Evolutionary conservation across 2,329 filamentous ascomycete species (phyloP).

Genomic region (Pestalotiopsis sp.): DNA sequence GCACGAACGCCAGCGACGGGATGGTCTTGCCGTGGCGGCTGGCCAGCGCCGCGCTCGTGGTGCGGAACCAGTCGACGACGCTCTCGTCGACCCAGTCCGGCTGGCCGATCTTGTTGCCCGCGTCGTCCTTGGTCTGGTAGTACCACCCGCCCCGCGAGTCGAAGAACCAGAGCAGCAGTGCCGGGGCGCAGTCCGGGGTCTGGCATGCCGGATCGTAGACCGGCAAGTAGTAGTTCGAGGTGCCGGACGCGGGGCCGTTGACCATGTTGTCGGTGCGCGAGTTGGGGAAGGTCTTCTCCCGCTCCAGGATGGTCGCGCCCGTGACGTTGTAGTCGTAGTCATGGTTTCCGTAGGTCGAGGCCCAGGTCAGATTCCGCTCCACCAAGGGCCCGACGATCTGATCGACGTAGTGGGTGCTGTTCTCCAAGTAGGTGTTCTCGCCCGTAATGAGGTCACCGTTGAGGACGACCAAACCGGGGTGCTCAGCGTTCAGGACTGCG

Average conservation of each 20-base stretch:
- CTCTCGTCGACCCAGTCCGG: slow-evolving; percentile 48
- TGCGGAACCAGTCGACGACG: slow-evolving; percentile 48
- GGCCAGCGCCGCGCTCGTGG: slow-evolving; percentile 32
- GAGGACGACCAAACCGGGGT: slow-evolving; percentile 63
- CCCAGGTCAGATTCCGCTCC: slow-evolving; percentile 59
- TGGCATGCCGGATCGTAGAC: slow-evolving; percentile 42
- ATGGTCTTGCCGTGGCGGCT: slow-evolving; percentile 35
- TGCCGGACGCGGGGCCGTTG: slow-evolving; percentile 33
- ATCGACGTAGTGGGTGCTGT: slow-evolving; percentile 61
- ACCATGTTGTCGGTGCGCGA: slow-evolving; percentile 45
- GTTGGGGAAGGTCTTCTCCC: slow-evolving; percentile 41
- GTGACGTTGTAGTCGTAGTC: slow-evolving; percentile 64
- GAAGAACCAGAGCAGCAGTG: slow-evolving; percentile 71
- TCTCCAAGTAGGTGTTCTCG: slow-evolving; percentile 59
- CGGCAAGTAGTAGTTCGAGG: slow-evolving; percentile 51
- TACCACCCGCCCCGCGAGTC: slow-evolving; percentile 63
- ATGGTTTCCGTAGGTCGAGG: slow-evolving; percentile 73
- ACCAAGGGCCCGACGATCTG: slow-evolving; percentile 61
- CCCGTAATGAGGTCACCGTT: slow-evolving; percentile 75
- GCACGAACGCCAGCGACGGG: slow-evolving; percentile 51
- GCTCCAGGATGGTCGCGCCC: slow-evolving; percentile 42
- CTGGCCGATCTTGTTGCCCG: slow-evolving; percentile 33
- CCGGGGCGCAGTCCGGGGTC: slow-evolving; percentile 35
- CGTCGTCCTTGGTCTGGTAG: slow-evolving; percentile 41
- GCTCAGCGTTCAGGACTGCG: slow-evolving; percentile 58